phyloP scores from a whole-genome alignment of 306 rosid genomes.

The Purshia tridentata region DNA sequence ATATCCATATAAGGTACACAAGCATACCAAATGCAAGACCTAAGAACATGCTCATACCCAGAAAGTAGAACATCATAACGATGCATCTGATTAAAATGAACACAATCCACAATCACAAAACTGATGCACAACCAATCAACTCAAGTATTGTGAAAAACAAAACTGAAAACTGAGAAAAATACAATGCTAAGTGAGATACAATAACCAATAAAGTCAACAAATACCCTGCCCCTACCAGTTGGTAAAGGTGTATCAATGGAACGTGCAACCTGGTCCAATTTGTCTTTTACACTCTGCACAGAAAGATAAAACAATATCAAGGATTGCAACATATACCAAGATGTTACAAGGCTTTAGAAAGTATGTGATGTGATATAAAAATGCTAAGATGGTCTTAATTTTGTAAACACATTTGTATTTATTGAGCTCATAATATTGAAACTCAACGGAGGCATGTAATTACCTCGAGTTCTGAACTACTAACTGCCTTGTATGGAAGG shows the following conservation, averaged over 20 bases:
- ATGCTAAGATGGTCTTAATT: not conserved
- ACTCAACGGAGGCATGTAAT: conserved; percentile 15
- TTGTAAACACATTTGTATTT: not conserved
- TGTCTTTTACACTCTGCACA: conserved; percentile 64
- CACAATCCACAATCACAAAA: not conserved
- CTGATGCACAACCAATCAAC: not conserved
- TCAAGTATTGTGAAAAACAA: not conserved
- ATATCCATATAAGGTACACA: not conserved
- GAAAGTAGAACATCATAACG: not conserved
- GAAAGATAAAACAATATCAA: not conserved
- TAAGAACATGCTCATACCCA: not conserved
- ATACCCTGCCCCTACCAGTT: conserved; percentile 46
- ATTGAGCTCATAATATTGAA: not conserved
- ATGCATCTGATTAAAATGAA: not conserved
- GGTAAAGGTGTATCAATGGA: conserved; percentile 50
- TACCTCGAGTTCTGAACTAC: conserved; percentile 75
- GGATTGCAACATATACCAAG: conserved; percentile 2
- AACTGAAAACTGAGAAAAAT: not conserved
- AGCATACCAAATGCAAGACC: not conserved
- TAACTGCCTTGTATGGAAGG: conserved; percentile 65
- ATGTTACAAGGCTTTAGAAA: not conserved
- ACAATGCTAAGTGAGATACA: conserved; percentile 23
- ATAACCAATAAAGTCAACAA: conserved; percentile 3
- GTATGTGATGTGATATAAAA: not conserved
- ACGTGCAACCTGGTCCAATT: conserved; percentile 70